Base-by-base conservation (phyloP, 257 asterid genomes). In the Misopates orontium region DNA sequence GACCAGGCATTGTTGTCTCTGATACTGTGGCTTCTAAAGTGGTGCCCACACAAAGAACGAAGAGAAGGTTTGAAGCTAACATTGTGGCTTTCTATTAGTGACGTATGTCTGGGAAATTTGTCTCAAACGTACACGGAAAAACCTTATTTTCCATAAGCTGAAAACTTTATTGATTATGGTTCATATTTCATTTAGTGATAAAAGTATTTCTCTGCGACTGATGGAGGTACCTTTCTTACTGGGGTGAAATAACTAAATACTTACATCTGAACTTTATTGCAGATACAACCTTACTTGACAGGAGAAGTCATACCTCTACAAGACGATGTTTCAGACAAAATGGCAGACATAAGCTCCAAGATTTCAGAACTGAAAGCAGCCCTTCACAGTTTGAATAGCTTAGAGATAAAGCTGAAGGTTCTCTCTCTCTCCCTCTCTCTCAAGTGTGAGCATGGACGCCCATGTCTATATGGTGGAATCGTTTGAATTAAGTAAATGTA, bases 351-450 rank as follows among this genome's bases (percentile, higher is more conserved):
- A 67, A 66, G 70, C 65, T 70, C 82, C 16, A 80, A 78, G 80
- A 82, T 85, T 19, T 50, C 57, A 71, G 78, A 81, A 69, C 62
- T 90, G 69, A 81, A 77, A 72, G 90, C 84, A 80, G 83, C 85
- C 74, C 88, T 87, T 68, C 73, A 44, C 14, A 82, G 62, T 80
- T 73, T 90, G 80, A 90, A 83, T 74, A 80, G 75, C 77, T 78
- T 90, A 80, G 96, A 87, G 84, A 84, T 90, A 72, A 90, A 87
- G 79, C 71, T 90, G 85, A 90, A 90, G 96, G 97, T 85, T 71
- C 76, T 73, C 49, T 66, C 67, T 57, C 54, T 63, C 39, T 18
- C 76, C 64, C 69, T 68, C 73, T 67, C 54, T 64, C 66, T 24
- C 42, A 28, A 15, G 62, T 56, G 62, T 45, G 28, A 14, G 41